Evolutionary conservation across 371 early-diverging fungal species (phyloP), one percentile per base, ranked within the genome.

Genomic region (Dichotomocladium elegans): DNA sequence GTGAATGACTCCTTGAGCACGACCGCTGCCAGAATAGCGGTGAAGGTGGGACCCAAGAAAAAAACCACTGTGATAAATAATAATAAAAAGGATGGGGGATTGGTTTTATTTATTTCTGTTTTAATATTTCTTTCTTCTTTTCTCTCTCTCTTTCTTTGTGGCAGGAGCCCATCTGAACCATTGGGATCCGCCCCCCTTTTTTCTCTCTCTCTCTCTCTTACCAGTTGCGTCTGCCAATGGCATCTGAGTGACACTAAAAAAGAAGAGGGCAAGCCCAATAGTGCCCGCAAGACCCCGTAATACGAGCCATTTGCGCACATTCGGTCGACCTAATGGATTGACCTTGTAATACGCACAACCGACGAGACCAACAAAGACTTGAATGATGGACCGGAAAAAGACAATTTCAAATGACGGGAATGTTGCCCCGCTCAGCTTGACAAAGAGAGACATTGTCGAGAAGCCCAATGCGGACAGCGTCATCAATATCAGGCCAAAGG

Each of bases 211-310:
- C 10, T 31, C 22, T 2, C 33, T 14, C 22, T 60, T 64, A 73
- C 74, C 88, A 14, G 87, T 90, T 22, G 89, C 88, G 60, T 92
- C 92, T 5, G 83, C 83, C 47, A 92, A 57, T 2, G 89, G 79
- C 68, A 90, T 63, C 17, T 77, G 68, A 3, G 85, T 81, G 4
- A 90, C 44, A 11, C 83, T 77, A 49, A 75, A 88, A 57, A 88
- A 92, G 58, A 82, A 88, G 8, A 83, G 66, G 0, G 77, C 83
- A 35, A 89, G 61, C 0, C 86, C 89, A 26, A 83, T 53, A 7
- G 88, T 64, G 0, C 90, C 88, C 2, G 81, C 74, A 1, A 80
- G 37, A 0, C 89, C 90, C 17, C 92, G 75, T 43, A 81, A 47
- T 26, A 83, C 50, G 28, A 90, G 57, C 74, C 83, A 80, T 19